A percentile compares a stretch with the other conserved stretches of the same genome.
phyloP scores from a whole-genome alignment of 805 yeast genomes.

The Kodamaea kakaduensis region DNA sequence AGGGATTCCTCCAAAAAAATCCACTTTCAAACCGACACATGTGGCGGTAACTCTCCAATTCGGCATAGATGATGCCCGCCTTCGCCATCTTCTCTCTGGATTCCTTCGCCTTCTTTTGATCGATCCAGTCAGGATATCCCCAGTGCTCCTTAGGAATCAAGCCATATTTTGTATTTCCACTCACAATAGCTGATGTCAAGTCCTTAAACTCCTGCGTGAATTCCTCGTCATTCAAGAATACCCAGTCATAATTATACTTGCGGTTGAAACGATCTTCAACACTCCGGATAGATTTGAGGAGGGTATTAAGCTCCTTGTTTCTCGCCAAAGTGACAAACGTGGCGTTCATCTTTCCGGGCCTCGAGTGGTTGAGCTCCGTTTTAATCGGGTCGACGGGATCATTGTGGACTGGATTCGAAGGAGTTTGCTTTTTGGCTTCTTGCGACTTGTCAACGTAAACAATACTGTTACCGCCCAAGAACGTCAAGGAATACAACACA shows the following conservation, averaged over 20 bases:
- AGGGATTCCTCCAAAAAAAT: conserved; percentile 74
- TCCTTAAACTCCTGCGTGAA: conserved; percentile 79
- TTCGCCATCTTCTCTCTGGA: conserved; percentile 57
- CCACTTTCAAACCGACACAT: conserved; percentile 94
- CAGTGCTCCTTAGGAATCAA: conserved; percentile 76
- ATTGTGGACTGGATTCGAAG: too few relatives aligned
- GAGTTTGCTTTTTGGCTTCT: conserved; percentile 6
- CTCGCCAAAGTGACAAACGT: conserved; percentile 79
- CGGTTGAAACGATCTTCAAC: conserved; percentile 88
- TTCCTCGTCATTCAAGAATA: conserved; percentile 82
- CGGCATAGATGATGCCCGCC: conserved; percentile 67
- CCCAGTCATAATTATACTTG: conserved; percentile 88
- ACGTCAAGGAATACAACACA: conserved; percentile 10
- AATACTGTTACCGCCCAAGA: conserved; percentile 6
- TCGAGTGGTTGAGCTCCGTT: too few relatives aligned
- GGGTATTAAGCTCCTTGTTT: conserved; percentile 59
- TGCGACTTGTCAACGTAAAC: conserved; percentile 15
- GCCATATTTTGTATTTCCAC: conserved; percentile 79
- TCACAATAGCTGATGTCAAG: conserved; percentile 65
- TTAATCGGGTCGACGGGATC: too few relatives aligned
- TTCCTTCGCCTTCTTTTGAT: conserved; percentile 63
- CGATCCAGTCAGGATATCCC: conserved; percentile 83
- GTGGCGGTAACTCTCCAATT: conserved; percentile 72
- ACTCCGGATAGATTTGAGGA: conserved; percentile 62
- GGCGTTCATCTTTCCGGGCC: conserved; percentile 53